Base-by-base conservation (phyloP, 139 green algal genomes). In the Chlamydomonas eustigma region DNA sequence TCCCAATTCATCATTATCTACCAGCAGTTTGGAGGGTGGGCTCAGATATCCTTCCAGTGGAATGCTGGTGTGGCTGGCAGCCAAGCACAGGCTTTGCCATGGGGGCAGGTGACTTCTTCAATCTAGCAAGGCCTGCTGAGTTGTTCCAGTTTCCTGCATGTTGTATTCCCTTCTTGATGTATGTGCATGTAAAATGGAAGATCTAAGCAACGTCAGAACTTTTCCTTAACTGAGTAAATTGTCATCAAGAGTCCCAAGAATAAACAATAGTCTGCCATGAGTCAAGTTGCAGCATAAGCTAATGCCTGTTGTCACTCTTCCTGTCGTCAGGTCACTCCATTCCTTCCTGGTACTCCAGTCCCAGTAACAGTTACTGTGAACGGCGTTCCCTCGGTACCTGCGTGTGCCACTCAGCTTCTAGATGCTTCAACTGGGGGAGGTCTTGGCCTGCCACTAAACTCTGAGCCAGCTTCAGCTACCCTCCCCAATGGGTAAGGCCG, bases 351-450 rank as follows among this genome's bases (percentile, higher is more conserved):
- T 36, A 39, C 75, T 0, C 24, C 38, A 1, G 31, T 72, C 18
- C 37, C 74, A 3, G 24, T 83, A 0, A 22, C 34, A 1, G 44
- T 78, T 0, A 30, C 58, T 2, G 44, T 86, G 64, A 86, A 86
- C 68, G 73, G 66, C 24, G 75, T 83, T 2, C 39, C 52, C 1
- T 58, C 74, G 0, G 32, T 37, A 0, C 34, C 39, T 6, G 28
- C 5, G 1, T 81, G 76, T 35, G 32, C 77, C 4, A 25, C 12
- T 22, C 28, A 32, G 1, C 4, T 28, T 4, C 18, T 68, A 28
- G 52, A 68, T 28, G 52, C 22, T 6, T 35, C 12, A 8, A 28
- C 12, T 28, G 32, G n/a, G 12, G 44, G 44, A 12, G 44, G 44
- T 28, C 12, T 58, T 58, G 44, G 44, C 12, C 18, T 18, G 44